Evolutionary conservation across 2,329 filamentous ascomycete species (phyloP).

Genomic region (Exophiala oligosperma): DNA sequence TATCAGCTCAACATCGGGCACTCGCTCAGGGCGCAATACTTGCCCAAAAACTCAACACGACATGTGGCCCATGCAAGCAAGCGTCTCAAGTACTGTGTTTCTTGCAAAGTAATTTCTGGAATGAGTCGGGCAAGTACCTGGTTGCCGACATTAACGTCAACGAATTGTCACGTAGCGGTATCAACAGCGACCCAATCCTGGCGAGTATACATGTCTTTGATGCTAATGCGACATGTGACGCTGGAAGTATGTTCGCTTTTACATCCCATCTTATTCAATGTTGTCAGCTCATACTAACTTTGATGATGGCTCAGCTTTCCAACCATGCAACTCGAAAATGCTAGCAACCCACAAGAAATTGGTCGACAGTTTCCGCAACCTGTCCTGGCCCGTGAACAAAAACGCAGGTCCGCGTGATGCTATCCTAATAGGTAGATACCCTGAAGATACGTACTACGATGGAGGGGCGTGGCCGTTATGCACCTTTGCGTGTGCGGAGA

Average conservation of each 20-base stretch:
- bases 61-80: conserved; percentile 62
- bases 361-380: conserved; percentile 71
- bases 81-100: conserved; percentile 73
- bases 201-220: conserved; percentile 70
- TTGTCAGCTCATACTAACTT: neutral
- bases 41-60: conserved; percentile 62
- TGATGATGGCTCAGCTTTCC: conserved; percentile 43
- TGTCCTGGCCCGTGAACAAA: conserved; percentile 66
- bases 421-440: conserved; percentile 65
- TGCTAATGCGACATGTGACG: conserved; percentile 62
- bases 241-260: conserved; percentile 47
- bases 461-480: conserved; percentile 80
- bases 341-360: conserved; percentile 75
- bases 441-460: conserved; percentile 71
- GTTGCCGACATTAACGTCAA: conserved; percentile 67
- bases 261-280: neutral
- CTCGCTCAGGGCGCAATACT: conserved; percentile 60
- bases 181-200: conserved; percentile 71
- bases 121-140: conserved; percentile 57
- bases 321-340: conserved; percentile 68
- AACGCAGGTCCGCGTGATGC: conserved; percentile 62
- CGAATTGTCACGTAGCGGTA: conserved; percentile 62
- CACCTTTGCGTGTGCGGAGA: conserved; percentile 74
- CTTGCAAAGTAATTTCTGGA: conserved; percentile 69
- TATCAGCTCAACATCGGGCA: conserved; percentile 66